phyloP scores from a whole-genome alignment of 2,329 filamentous ascomycete species.

The Gaeumannomyces sp. region DNA sequence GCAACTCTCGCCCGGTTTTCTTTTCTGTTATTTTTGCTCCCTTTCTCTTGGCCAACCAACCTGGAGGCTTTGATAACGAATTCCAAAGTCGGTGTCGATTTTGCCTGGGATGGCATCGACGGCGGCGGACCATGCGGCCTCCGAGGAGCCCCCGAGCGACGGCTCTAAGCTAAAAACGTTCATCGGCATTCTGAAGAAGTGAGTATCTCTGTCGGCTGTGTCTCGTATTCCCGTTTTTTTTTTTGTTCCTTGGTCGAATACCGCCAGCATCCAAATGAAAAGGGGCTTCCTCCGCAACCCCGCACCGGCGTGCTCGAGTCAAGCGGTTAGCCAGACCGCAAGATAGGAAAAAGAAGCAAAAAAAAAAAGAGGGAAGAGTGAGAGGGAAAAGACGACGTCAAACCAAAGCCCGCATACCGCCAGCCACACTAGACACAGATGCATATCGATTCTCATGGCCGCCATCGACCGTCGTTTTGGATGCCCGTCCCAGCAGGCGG shows the following conservation, averaged over 20 bases:
- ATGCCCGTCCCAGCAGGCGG: too few relatives aligned
- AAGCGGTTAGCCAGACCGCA: not conserved
- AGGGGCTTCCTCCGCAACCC: not conserved
- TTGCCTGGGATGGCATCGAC: conserved; percentile 8
- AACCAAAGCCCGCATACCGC: not conserved
- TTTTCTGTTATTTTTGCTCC: not conserved
- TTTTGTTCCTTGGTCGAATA: not conserved
- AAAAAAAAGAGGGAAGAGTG: not conserved
- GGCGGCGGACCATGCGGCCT: conserved; percentile 7
- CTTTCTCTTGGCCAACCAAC: too few relatives aligned
- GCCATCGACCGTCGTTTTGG: too few relatives aligned
- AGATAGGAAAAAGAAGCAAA: not conserved
- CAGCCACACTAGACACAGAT: too few relatives aligned
- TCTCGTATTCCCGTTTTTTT: not conserved
- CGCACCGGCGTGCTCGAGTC: not conserved
- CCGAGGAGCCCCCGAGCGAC: conserved; percentile 59
- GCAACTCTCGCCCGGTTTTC: not conserved
- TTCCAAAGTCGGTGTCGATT: not conserved
- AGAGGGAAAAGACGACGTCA: not conserved
- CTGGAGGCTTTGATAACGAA: not conserved
- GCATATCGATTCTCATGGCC: too few relatives aligned
- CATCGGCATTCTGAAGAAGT: conserved; percentile 82
- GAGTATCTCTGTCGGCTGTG: conserved; percentile 26
- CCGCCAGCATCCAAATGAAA: not conserved
- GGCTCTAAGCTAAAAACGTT: conserved; percentile 86